A percentile compares a stretch with the other conserved stretches of the same genome.
These are phyloP conservation scores for Neltuma alba DNA, from an alignment of 306 rosid species.

Conservation along the genomic window DNA sequence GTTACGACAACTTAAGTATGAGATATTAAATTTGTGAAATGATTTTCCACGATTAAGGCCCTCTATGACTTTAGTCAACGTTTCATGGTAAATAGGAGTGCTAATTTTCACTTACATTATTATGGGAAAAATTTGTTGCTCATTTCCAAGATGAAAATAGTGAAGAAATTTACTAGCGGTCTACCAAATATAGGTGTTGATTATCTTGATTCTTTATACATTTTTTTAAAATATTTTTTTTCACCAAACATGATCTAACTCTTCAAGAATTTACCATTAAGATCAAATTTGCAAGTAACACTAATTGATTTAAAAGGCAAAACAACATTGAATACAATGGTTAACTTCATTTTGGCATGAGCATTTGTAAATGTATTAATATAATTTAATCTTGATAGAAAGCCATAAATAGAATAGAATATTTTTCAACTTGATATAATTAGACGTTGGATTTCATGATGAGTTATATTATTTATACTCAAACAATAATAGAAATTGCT, in stretches of 20 bases:
- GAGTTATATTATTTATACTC: neutral
- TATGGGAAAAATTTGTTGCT: neutral
- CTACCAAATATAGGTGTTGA: neutral
- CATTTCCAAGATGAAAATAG: too few species aligned
- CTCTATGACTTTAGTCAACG: neutral
- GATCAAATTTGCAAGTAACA: too few species aligned
- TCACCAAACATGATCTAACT: too few species aligned
- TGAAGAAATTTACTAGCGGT: too few species aligned
- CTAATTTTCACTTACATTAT: neutral
- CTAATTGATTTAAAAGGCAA: too few species aligned
- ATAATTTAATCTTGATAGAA: neutral
- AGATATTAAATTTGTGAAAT: neutral
- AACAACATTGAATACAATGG: neutral
- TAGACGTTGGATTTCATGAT: too few species aligned
- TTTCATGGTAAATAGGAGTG: neutral
- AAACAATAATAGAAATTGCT: too few species aligned
- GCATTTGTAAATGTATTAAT: neutral
- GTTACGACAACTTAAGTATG: too few species aligned
- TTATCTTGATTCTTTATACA: neutral
- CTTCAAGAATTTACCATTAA: neutral
- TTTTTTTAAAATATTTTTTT: too few species aligned
- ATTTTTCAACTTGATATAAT: too few species aligned
- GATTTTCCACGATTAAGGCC: neutral
- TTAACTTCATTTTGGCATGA: neutral
- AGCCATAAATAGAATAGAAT: neutral